phyloP scores from a whole-genome alignment of 1,139 yeast species.

The Debaryomyces sp. region DNA sequence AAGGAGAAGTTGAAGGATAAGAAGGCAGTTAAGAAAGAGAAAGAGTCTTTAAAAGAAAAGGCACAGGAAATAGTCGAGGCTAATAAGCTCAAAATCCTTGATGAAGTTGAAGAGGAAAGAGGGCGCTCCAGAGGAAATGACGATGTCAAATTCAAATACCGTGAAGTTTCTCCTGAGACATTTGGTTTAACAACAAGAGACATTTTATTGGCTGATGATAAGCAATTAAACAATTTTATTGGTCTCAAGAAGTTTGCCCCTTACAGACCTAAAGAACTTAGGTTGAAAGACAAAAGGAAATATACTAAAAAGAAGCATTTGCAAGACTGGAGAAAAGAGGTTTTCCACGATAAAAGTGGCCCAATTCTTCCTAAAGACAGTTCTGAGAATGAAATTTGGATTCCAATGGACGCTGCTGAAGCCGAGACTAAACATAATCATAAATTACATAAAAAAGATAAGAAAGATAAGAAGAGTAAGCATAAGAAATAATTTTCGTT shows the following conservation, averaged over 20 bases:
- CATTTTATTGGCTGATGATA: slow-evolving; percentile 87
- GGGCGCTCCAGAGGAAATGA: slow-evolving; percentile 48
- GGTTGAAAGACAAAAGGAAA: slow-evolving; percentile 79
- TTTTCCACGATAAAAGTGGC: slow-evolving; percentile 69
- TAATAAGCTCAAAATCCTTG: slow-evolving; percentile 46
- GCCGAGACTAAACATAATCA: not conserved
- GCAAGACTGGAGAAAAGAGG: slow-evolving; percentile 87
- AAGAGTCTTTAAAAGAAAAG: slow-evolving; percentile 58
- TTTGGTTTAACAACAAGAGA: slow-evolving; percentile 88
- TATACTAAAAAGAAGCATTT: slow-evolving; percentile 80
- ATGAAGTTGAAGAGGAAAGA: slow-evolving; percentile 68
- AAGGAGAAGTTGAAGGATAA: slow-evolving; percentile 57
- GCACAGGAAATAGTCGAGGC: slow-evolving; percentile 73
- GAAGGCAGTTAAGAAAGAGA: slow-evolving; percentile 63
- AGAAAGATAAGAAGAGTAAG: slow-evolving; percentile 4
- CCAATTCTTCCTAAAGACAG: slow-evolving; percentile 42
- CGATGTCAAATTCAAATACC: slow-evolving; percentile 69
- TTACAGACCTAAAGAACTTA: slow-evolving; percentile 75
- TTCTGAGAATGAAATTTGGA: slow-evolving; percentile 40
- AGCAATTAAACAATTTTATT: slow-evolving; percentile 76
- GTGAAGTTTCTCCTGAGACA: slow-evolving; percentile 94
- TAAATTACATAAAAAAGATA: not conserved
- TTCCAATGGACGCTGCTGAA: slow-evolving; percentile 27
- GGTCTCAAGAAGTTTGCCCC: slow-evolving; percentile 95
- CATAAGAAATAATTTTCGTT: not conserved